Percentiles rank a stretch among this genome's conserved stretches.
These are phyloP conservation scores for Sclerotinia subarctica DNA, from an alignment of 2,329 filamentous ascomycete genomes.

Conservation along the genomic window DNA sequence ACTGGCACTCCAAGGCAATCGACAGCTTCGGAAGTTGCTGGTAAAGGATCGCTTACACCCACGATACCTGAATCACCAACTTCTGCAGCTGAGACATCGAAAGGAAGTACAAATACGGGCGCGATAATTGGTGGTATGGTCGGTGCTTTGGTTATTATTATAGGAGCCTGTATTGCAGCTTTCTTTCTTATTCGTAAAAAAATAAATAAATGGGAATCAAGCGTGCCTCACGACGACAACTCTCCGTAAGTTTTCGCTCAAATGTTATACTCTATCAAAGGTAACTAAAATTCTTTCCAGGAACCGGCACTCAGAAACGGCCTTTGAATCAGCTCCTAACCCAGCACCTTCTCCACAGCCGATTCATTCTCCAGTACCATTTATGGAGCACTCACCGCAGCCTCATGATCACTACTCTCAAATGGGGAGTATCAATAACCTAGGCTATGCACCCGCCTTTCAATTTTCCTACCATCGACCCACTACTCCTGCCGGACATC, in stretches of 20 bases:
- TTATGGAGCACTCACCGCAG: background rate
- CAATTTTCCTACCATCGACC: slow-evolving; percentile 11
- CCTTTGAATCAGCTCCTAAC: slow-evolving; percentile 8
- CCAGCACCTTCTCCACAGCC: slow-evolving; percentile 2
- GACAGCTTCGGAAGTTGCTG: slow-evolving; percentile 15
- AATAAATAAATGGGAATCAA: background rate
- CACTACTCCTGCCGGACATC: slow-evolving; percentile 3
- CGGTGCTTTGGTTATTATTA: slow-evolving; percentile 3
- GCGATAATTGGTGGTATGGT: slow-evolving; percentile 15
- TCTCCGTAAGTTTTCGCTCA: slow-evolving; percentile 3
- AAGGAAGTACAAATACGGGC: slow-evolving; percentile 1
- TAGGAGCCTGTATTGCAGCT: background rate
- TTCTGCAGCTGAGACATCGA: background rate
- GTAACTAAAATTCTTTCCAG: background rate
- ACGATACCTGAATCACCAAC: slow-evolving; percentile 3
- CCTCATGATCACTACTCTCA: slow-evolving; percentile 10
- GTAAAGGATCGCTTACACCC: slow-evolving; percentile 10
- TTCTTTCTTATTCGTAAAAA: slow-evolving; percentile 6
- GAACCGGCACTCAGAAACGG: background rate
- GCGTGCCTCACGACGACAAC: background rate
- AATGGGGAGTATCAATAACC: background rate
- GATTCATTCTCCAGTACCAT: background rate
- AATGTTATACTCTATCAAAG: background rate
- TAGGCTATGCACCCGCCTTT: slow-evolving; percentile 12
- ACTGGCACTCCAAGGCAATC: slow-evolving; percentile 9